A percentile compares a stretch with the other conserved stretches of the same genome.
These are phyloP conservation scores for Ascochyta fabae DNA, from an alignment of 2,329 filamentous ascomycete species.

Conservation along the genomic window DNA sequence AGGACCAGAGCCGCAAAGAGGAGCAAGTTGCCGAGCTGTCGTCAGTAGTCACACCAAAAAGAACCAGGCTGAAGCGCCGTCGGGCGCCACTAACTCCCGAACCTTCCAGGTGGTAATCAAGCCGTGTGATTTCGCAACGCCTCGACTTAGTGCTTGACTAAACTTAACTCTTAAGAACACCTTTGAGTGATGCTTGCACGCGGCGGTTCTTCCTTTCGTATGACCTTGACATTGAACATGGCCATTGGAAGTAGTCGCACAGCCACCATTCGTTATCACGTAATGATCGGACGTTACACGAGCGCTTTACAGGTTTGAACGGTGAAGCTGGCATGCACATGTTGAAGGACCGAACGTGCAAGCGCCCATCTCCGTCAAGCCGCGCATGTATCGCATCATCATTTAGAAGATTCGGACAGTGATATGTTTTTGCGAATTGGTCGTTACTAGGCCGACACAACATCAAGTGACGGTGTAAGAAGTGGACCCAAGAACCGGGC, in stretches of 20 bases:
- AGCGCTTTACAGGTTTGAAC: slow-evolving; percentile 1
- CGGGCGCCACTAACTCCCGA: slow-evolving; percentile 24
- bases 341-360: background rate
- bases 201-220: background rate
- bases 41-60: slow-evolving; percentile 27
- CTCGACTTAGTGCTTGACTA: background rate
- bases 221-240: background rate
- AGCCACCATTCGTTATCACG: background rate
- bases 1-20: slow-evolving; percentile 22
- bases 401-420: background rate
- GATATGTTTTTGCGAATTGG: slow-evolving; percentile 5
- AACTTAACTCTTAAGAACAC: background rate
- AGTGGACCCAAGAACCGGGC: slow-evolving; percentile 24
- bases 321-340: slow-evolving; percentile 9
- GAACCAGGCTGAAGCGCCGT: slow-evolving; percentile 15
- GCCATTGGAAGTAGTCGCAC: slow-evolving; percentile 1
- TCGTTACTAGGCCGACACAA: slow-evolving; percentile 9
- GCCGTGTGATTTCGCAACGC: slow-evolving; percentile 10
- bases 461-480: slow-evolving; percentile 19
- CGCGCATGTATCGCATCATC: slow-evolving; percentile 1
- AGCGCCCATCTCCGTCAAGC: slow-evolving; percentile 13
- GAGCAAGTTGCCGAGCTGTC: slow-evolving; percentile 15
- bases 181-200: background rate
- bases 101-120: slow-evolving; percentile 24
- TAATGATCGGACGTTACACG: slow-evolving; percentile 6